Base-by-base conservation (phyloP, 2,329 filamentous ascomycete species). In the Lachnellula suecica region DNA sequence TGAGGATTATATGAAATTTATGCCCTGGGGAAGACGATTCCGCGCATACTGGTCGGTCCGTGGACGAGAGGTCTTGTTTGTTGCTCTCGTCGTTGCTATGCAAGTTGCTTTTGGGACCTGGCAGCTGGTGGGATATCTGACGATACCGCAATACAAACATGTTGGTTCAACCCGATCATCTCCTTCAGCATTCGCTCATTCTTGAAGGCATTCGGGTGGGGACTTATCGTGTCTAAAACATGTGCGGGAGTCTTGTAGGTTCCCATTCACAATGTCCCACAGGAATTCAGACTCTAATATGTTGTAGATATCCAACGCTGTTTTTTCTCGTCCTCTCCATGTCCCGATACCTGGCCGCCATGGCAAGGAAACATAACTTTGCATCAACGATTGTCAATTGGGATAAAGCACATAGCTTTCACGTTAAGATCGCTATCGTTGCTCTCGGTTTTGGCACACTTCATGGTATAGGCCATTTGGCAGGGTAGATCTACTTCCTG, bases 241-340 rank as follows among this genome's bases (percentile, higher is more conserved):
- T 76, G 70, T 40, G 79, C 79, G 9, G 81, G 81, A 3, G 74
- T 76, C 0, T 59, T 83, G 1, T 83, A 82, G 44, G 53, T n/a
- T n/a, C n/a, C n/a, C n/a, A n/a, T n/a, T n/a, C n/a, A n/a, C n/a
- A n/a, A n/a, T n/a, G n/a, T n/a, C n/a, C n/a, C n/a, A n/a, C n/a
- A n/a, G n/a, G n/a, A n/a, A n/a, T n/a, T n/a, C n/a, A n/a, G n/a
- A 47, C 40, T 22, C 17, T n/a, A 35, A 35, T 42, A n/a, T n/a
- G n/a, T n/a, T 4, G 41, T 31, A 54, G 49, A 41, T 56, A 54
- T 42, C 79, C 79, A 17, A 82, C 79, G 1, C 73, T 83, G 51
- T 82, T 82, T 67, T 82, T 83, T 58, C 69, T 83, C 51, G 70
- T 83, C 6, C 66, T 83, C 4, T 81, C 77, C 59, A 83, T 83